Conservation (phyloP, 2,329 filamentous ascomycete species). For the Arthrobotrys conoides region DNA sequence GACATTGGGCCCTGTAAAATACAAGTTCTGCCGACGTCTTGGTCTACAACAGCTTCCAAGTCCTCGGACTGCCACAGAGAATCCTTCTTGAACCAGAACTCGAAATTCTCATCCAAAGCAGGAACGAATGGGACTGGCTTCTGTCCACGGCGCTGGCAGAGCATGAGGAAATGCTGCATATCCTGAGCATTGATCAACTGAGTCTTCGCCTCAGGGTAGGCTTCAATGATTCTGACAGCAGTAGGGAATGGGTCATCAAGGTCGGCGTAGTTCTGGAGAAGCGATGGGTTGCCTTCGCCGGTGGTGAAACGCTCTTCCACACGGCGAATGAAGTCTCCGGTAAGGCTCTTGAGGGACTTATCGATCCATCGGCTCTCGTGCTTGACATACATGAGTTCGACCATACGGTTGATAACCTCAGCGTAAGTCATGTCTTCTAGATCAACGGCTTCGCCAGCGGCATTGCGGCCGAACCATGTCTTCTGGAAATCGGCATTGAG, state of each 20-base stretch:
- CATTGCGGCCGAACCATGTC: slow-evolving; percentile 94
- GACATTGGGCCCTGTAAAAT: slow-evolving; percentile 96
- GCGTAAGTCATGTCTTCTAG: slow-evolving; percentile 96
- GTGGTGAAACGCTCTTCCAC: slow-evolving; percentile 95
- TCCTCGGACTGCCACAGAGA: slow-evolving; percentile 99
- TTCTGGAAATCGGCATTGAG: slow-evolving; percentile 97
- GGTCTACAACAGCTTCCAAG: slow-evolving; percentile 91
- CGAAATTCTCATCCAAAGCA: slow-evolving; percentile 94
- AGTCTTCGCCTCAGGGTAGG: slow-evolving; percentile 86
- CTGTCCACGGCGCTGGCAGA: slow-evolving; percentile 91
- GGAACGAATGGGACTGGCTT: slow-evolving; percentile 98
- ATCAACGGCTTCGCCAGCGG: slow-evolving; percentile 83
- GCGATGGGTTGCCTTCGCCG: slow-evolving; percentile 78
- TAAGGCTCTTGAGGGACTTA: slow-evolving; percentile 82
- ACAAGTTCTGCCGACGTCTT: slow-evolving; percentile 95
- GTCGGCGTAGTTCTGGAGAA: slow-evolving; percentile 91
- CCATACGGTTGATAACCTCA: slow-evolving; percentile 87
- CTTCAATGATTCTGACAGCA: slow-evolving; percentile 82
- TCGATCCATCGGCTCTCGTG: slow-evolving; percentile 95
- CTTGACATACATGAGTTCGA: slow-evolving; percentile 91
- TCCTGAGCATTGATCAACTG: slow-evolving; percentile 99
- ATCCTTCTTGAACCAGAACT: slow-evolving; percentile 99
- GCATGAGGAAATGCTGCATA: slow-evolving; percentile 93
- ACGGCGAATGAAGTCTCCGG: slow-evolving; percentile 95
- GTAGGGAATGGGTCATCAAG: slow-evolving; percentile 84